Conservation (phyloP, 2,329 filamentous ascomycete species). For the Arthroderma uncinatum region DNA sequence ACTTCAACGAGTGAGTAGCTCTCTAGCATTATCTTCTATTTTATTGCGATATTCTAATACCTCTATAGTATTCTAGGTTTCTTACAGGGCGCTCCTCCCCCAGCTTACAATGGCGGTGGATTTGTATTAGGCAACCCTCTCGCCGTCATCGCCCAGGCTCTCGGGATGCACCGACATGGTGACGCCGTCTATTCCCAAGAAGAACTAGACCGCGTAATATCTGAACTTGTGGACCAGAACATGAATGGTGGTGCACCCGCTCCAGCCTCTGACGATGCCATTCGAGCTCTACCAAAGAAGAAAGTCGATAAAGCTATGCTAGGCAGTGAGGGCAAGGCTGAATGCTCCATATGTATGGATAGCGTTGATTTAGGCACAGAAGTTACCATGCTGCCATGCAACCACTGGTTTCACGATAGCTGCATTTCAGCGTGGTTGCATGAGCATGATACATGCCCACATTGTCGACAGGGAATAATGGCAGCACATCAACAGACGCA, state of each 20-base stretch:
- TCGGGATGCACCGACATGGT: slow-evolving; percentile 9
- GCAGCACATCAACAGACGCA: slow-evolving; percentile 2
- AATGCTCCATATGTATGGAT: slow-evolving; percentile 95
- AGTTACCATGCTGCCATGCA: slow-evolving; percentile 70
- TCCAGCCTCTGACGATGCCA: slow-evolving; percentile 65
- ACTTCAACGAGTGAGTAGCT: slow-evolving; percentile 40
- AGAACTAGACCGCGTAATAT: slow-evolving; percentile 77
- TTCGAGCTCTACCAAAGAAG: slow-evolving; percentile 61
- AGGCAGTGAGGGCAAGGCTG: slow-evolving; percentile 53
- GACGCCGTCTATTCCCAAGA: slow-evolving; percentile 83
- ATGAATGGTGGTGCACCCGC: slow-evolving; percentile 62
- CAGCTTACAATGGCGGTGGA: background rate
- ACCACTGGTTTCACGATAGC: slow-evolving; percentile 82
- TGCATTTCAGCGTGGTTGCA: slow-evolving; percentile 76
- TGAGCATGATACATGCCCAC: slow-evolving; percentile 85
- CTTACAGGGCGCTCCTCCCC: background rate
- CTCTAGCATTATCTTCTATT: background rate
- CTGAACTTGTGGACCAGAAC: slow-evolving; percentile 76
- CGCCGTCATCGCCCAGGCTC: slow-evolving; percentile 7
- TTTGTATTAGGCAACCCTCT: slow-evolving; percentile 1
- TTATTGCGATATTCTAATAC: background rate
- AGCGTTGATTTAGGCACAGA: slow-evolving; percentile 61
- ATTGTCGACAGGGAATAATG: slow-evolving; percentile 35
- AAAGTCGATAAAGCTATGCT: slow-evolving; percentile 61
- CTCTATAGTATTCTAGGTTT: background rate